Base-by-base conservation (phyloP, 202 grass and related monocot species). In the Zizania palustris region DNA sequence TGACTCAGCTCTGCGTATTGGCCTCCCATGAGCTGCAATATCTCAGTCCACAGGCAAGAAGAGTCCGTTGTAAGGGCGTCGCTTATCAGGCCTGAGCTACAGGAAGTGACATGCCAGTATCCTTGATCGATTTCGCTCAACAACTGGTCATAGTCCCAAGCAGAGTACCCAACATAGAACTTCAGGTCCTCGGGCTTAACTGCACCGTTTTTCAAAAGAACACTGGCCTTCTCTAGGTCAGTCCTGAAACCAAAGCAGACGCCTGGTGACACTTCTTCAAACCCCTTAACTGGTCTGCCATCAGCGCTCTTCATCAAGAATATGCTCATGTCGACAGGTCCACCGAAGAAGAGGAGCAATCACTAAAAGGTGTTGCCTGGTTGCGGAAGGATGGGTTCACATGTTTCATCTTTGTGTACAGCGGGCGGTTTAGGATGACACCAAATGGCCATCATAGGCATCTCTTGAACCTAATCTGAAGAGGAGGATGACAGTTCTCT, bases 81-180 rank as follows among this genome's bases (percentile, higher is more conserved):
- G 0, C 41, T 83, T 11, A 99, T 88, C 81, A 96, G 69, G 3
- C 83, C 74, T 0, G 85, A 74, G 76, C 92, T 99, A 83, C 89
- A 92, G 13, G 96, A 93, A 34, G 91, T 89, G 12, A 93, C 90
- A 19, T 91, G 83, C 92, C 96, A 99, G 77, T 91, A 99, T 64
- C 89, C 85, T 10, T 43, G 72, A 7, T 90, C 83, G 2, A 99
- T 91, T 86, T 99, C 96, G 72, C 73, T 73, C 74, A 89, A 50
- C 79, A 99, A 62, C 81, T 96, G 96, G 9, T 99, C 92, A 39
- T 77, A 77, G 15, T 83, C 83, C 96, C 96, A 99, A 9, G 89
- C 85, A 9, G 92, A 87, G 42, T 93, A 93, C 2, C 96, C 96
- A 3, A 84, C 67, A 22, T 91, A 99, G 78, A 99, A 96, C 21